These are phyloP conservation scores for Penicillium parvum DNA, from an alignment of 495 filamentous ascomycete genomes.

Conservation along the genomic window DNA sequence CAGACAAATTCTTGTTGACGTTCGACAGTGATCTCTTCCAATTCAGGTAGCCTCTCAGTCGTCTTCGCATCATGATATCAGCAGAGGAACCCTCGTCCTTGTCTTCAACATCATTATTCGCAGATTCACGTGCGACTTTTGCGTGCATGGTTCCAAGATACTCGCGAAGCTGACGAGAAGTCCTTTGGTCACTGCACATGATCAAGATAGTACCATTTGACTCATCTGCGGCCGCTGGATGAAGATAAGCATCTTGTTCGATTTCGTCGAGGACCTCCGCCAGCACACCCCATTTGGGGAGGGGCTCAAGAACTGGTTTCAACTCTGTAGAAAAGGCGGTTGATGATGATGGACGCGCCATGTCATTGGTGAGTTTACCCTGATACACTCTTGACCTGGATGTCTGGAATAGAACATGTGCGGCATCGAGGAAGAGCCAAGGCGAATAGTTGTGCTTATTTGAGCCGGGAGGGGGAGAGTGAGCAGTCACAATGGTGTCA, in stretches of 20 bases:
- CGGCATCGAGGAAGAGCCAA: slow-evolving; percentile 95
- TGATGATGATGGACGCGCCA: slow-evolving; percentile 27
- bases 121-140: slow-evolving; percentile 45
- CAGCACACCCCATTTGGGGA: slow-evolving; percentile 88
- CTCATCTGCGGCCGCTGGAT: slow-evolving; percentile 68
- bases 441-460: slow-evolving; percentile 86
- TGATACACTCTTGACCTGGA: slow-evolving; percentile 88
- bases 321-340: slow-evolving; percentile 59
- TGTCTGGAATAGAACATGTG: slow-evolving; percentile 88
- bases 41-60: slow-evolving; percentile 79
- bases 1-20: slow-evolving; percentile 69
- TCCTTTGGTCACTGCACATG: slow-evolving; percentile 89
- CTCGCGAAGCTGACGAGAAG: slow-evolving; percentile 84
- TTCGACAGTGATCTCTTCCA: slow-evolving; percentile 91
- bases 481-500: slow-evolving; percentile 87
- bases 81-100: slow-evolving; percentile 62
- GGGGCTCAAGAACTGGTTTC: slow-evolving; percentile 87
- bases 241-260: slow-evolving; percentile 83
- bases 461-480: slow-evolving; percentile 82
- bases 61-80: slow-evolving; percentile 81
- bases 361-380: slow-evolving; percentile 52
- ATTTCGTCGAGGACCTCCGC: slow-evolving; percentile 89
- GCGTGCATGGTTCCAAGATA: slow-evolving; percentile 89
- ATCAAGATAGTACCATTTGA: slow-evolving; percentile 88
- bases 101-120: slow-evolving; percentile 27